Percentiles rank a stretch among this genome's conserved stretches.
Conservation (phyloP, 73 alveolate species). For the Effrenium voratum region DNA sequence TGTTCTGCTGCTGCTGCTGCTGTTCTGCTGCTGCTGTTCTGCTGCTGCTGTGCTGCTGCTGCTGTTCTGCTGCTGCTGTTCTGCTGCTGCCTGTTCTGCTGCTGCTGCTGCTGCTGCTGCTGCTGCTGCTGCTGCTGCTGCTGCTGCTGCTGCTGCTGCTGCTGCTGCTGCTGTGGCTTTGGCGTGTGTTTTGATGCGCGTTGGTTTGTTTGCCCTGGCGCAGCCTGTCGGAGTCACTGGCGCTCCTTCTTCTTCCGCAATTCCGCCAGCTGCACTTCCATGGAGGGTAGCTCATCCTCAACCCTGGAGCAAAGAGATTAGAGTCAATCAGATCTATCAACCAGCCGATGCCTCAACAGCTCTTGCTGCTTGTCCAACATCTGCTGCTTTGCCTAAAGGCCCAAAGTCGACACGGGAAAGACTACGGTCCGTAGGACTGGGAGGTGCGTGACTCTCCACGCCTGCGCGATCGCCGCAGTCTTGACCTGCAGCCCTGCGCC, state of each 20-base stretch:
- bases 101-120: neutral
- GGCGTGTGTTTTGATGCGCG: neutral
- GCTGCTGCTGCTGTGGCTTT: neutral
- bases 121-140: neutral
- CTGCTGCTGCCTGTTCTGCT: no score
- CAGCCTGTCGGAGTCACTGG: neutral
- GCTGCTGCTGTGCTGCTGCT: no score
- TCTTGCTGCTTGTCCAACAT: slow-evolving; percentile 17
- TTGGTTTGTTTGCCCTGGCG: neutral
- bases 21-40: no score
- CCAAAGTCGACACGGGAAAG: neutral
- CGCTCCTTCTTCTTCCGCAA: neutral
- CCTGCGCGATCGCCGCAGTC: slow-evolving; percentile 59
- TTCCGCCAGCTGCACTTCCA: neutral
- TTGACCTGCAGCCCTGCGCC: slow-evolving; percentile 88
- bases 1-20: no score
- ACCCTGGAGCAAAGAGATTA: neutral
- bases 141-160: neutral
- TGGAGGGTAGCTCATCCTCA: neutral
- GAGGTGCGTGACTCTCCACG: neutral
- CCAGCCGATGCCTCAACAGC: neutral
- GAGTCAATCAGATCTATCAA: neutral
- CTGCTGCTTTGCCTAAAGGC: slow-evolving; percentile 18
- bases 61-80: no score
- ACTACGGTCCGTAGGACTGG: no score